phyloP scores from a whole-genome alignment of 495 filamentous ascomycete species.

The Wilcoxina mikolae region DNA sequence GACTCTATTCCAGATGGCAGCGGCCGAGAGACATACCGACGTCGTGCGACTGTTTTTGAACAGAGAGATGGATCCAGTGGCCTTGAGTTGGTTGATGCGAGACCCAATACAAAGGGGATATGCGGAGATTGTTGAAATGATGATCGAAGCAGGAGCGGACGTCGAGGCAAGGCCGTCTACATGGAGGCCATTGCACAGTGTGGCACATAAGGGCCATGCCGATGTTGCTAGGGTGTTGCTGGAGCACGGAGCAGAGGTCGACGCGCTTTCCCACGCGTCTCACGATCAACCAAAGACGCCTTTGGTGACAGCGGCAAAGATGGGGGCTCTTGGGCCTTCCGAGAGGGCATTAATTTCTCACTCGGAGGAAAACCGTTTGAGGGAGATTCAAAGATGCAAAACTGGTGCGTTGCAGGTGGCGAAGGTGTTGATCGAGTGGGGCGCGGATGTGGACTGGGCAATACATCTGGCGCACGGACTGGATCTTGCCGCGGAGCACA shows the following conservation, averaged over 20 bases:
- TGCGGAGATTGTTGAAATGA: neutral
- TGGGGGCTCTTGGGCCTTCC: neutral
- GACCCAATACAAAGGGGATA: neutral
- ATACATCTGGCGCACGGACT: neutral
- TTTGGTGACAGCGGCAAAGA: neutral
- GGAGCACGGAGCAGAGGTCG: constrained; percentile 9
- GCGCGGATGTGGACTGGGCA: neutral
- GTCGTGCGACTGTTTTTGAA: neutral
- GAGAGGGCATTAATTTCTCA: neutral
- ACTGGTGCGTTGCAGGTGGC: neutral
- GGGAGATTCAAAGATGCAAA: neutral
- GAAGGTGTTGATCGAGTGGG: neutral
- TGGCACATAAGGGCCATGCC: constrained; percentile 8
- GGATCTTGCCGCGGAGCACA: no score
- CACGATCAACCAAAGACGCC: neutral
- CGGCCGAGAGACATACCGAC: neutral
- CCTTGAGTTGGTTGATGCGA: neutral
- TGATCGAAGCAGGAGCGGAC: neutral
- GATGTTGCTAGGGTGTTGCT: constrained; percentile 11
- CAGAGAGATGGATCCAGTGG: neutral
- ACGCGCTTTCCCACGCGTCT: neutral
- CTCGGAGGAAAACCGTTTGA: neutral
- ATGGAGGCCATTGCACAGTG: constrained; percentile 8
- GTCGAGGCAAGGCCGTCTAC: neutral
- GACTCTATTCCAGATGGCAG: neutral